A percentile compares a stretch with the other conserved stretches of the same genome.
Evolutionary conservation across 805 yeast genomes (phyloP).

Genomic region (Wickerhamomyces mucosus): DNA sequence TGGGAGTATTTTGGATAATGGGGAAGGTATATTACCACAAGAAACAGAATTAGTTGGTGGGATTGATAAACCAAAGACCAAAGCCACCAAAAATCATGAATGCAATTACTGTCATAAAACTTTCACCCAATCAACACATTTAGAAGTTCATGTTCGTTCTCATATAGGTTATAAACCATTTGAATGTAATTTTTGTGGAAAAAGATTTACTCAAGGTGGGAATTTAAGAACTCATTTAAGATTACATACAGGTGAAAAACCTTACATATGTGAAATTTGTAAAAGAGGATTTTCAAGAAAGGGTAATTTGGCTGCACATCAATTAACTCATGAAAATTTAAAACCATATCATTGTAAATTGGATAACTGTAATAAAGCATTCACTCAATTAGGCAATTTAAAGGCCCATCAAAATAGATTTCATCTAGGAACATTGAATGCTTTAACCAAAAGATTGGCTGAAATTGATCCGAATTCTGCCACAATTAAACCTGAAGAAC

Average conservation of each 20-base stretch:
- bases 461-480: constrained; percentile 43
- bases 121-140: constrained; percentile 84
- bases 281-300: constrained; percentile 74
- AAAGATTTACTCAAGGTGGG: constrained; percentile 84
- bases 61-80: constrained; percentile 49
- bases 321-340: constrained; percentile 67
- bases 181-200: constrained; percentile 69
- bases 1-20: constrained; percentile 55
- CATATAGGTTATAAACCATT: constrained; percentile 85
- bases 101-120: constrained; percentile 72
- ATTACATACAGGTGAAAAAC: constrained; percentile 88
- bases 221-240: constrained; percentile 78
- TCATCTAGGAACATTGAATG: constrained; percentile 62
- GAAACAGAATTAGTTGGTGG: constrained; percentile 70
- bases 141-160: constrained; percentile 81
- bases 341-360: constrained; percentile 75
- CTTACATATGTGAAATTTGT: constrained; percentile 73
- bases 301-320: constrained; percentile 87
- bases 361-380: constrained; percentile 74
- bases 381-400: constrained; percentile 87
- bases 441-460: constrained; percentile 58
- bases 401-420: constrained; percentile 91
- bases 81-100: constrained; percentile 46
- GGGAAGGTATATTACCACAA: constrained; percentile 42
- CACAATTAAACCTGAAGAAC: constrained; percentile 51